Evolutionary conservation across 2,329 filamentous ascomycete genomes (phyloP).

Genomic region (Sarocladium kiliense): DNA sequence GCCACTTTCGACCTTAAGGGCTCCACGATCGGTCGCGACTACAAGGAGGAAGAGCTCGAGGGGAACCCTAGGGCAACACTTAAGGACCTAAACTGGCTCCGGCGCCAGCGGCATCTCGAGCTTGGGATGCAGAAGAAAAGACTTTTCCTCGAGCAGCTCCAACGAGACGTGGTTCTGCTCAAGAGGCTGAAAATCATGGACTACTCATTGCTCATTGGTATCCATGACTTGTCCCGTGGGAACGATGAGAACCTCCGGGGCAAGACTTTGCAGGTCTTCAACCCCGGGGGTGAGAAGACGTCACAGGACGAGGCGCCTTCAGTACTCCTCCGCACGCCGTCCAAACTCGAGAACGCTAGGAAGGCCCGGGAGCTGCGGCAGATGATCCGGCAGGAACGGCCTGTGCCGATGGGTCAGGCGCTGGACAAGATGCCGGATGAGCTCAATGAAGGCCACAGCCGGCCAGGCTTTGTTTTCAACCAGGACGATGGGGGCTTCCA

Average conservation of each 20-base stretch:
- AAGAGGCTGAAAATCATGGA: conserved; percentile 96
- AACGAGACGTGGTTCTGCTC: conserved; percentile 78
- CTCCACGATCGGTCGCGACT: conserved; percentile 89
- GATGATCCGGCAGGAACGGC: conserved; percentile 88
- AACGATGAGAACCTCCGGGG: conserved; percentile 90
- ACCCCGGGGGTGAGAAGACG: conserved; percentile 67
- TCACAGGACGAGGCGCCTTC: conserved; percentile 55
- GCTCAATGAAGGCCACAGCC: conserved; percentile 67
- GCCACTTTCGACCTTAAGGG: conserved; percentile 96
- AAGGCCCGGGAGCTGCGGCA: conserved; percentile 88
- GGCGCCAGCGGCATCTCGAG: conserved; percentile 78
- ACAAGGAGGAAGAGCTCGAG: conserved; percentile 79
- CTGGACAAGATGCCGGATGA: conserved; percentile 86
- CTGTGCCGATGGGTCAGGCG: conserved; percentile 84
- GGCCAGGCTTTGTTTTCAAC: conserved; percentile 76
- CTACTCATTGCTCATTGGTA: conserved; percentile 90
- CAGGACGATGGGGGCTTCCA: conserved; percentile 89
- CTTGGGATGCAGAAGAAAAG: conserved; percentile 85
- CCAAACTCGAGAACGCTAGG: conserved; percentile 83
- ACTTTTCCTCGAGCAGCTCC: conserved; percentile 83
- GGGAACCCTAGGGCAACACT: conserved; percentile 88
- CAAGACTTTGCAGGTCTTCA: conserved; percentile 91
- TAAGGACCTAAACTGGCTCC: conserved; percentile 96
- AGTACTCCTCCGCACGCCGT: conserved; percentile 80
- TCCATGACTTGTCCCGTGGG: conserved; percentile 83